phyloP scores from a whole-genome alignment of 768 basidiomycete species.

The Lanmaoa rubissima region DNA sequence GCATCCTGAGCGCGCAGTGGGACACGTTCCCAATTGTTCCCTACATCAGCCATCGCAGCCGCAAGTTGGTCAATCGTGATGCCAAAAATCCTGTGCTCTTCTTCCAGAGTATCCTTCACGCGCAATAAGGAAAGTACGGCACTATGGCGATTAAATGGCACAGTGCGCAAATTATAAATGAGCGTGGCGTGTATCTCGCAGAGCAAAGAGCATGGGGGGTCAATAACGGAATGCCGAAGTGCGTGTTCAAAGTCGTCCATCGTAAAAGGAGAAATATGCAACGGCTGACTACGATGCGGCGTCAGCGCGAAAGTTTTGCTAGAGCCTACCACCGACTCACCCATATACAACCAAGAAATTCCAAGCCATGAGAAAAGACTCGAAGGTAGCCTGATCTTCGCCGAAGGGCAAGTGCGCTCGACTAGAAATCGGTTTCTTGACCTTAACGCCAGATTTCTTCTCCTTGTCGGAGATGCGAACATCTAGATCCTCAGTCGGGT shows the following conservation, averaged over 20 bases:
- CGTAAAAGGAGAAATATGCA: constrained; percentile 84
- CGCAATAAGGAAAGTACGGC: constrained; percentile 65
- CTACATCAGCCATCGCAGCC: constrained; percentile 71
- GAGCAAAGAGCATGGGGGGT: constrained; percentile 73
- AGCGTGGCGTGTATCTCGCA: constrained; percentile 87
- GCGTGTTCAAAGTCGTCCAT: constrained; percentile 92
- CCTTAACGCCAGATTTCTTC: constrained; percentile 71
- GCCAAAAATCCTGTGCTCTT: constrained; percentile 48
- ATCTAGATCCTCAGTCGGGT: constrained; percentile 91
- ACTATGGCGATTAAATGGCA: constrained; percentile 71
- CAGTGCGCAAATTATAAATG: constrained; percentile 86
- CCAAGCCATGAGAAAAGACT: constrained; percentile 88
- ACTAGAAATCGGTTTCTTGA: constrained; percentile 66
- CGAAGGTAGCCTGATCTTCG: constrained; percentile 62
- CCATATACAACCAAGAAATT: constrained; percentile 93
- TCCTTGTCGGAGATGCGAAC: constrained; percentile 78
- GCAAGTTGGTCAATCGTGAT: constrained; percentile 62
- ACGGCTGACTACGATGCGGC: constrained; percentile 60
- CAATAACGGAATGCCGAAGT: constrained; percentile 67
- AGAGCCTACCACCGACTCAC: constrained; percentile 44
- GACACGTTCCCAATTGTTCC: constrained; percentile 85
- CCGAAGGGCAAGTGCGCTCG: constrained; percentile 66
- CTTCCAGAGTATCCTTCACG: constrained; percentile 38
- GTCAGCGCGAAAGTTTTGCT: not conserved
- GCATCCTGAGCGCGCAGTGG: constrained; percentile 70